Evolutionary conservation across 1,139 yeast species (phyloP), one percentile per base, ranked within the genome.

Genomic region (Kodamaea sp.): DNA sequence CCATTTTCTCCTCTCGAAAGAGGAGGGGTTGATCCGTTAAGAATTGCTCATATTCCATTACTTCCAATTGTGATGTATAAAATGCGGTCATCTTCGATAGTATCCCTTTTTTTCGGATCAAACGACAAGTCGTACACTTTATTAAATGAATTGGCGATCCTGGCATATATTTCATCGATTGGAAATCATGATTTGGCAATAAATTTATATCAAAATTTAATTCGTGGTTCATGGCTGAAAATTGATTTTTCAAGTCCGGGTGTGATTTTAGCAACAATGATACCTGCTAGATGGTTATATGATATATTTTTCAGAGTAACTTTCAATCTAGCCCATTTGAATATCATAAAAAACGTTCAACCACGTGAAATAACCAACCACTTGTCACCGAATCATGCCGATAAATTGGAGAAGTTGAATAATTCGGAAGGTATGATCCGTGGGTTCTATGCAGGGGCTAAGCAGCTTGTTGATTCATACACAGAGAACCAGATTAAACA

Each of bases 281-380:
- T 67, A 8, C 74, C 75, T 0, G 30, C 58, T 6, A 58, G 75
- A 36, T 61, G 67, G 58, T 35, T 55, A 0, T 76, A 77, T 50
- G 69, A 62, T 37, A 27, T 67, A 1, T 34, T 70, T 12, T 71
- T 62, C 48, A 57, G 69, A 22, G 37, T 73, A 12, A 68, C 78
- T 0, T 48, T 76, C 34, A 77, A 78, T 49, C 60, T 72, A 35
- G 36, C 64, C 2, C 75, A 76, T 49, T 78, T 75, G 43, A 35
- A 62, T 35, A 41, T 66, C 6, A 53, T 64, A 6, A 49, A 63
- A 51, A 47, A 53, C 3, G 50, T 57, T 1, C 53, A 64, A 34
- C 73, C 75, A 5, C 46, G 73, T 33, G 65, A 60, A 28, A 60
- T 71, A 31, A 67, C 70, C 24, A 67, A 70, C 48, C 54, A 58